Percentiles rank a stretch among this genome's conserved stretches.
These are phyloP conservation scores for Cairneyella variabilis DNA, from an alignment of 495 filamentous ascomycete species.

Conservation along the genomic window DNA sequence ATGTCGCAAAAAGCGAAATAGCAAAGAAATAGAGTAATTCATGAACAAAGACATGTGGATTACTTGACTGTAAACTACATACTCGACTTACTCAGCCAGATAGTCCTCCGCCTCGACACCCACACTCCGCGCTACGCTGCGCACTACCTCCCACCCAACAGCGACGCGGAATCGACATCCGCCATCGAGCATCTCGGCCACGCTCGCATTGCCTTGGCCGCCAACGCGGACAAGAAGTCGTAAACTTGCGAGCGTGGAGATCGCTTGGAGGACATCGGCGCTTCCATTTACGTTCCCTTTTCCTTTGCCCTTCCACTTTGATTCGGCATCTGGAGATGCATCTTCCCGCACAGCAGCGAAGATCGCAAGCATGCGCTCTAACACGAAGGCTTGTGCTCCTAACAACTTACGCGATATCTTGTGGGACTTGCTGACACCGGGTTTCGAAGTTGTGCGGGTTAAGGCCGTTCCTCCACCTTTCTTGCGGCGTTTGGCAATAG, in stretches of 20 bases:
- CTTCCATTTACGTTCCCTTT: conserved; percentile 37
- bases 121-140: conserved; percentile 60
- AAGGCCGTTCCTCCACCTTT: conserved; percentile 33
- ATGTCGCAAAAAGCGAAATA: too few relatives aligned
- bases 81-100: conserved; percentile 60
- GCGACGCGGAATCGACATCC: conserved; percentile 69
- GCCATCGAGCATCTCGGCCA: conserved; percentile 56
- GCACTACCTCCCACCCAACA: conserved; percentile 70
- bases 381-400: conserved; percentile 72
- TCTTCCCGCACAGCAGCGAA: conserved; percentile 76
- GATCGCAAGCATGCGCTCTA: conserved; percentile 86
- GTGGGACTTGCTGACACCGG: conserved; percentile 36
- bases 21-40: too few relatives aligned
- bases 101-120: conserved; percentile 71
- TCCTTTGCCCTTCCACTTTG: background rate
- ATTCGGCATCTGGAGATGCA: conserved; percentile 35
- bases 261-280: conserved; percentile 63
- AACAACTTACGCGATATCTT: conserved; percentile 69
- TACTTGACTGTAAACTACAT: too few relatives aligned
- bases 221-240: conserved; percentile 63
- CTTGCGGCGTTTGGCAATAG: conserved; percentile 44
- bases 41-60: too few relatives aligned
- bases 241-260: conserved; percentile 78
- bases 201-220: conserved; percentile 43
- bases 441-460: conserved; percentile 20